Percentiles rank a stretch among this genome's conserved stretches.
Evolutionary conservation across 176 grass and related monocot genomes (phyloP).

Genomic region (Triticum dicoccoides): DNA sequence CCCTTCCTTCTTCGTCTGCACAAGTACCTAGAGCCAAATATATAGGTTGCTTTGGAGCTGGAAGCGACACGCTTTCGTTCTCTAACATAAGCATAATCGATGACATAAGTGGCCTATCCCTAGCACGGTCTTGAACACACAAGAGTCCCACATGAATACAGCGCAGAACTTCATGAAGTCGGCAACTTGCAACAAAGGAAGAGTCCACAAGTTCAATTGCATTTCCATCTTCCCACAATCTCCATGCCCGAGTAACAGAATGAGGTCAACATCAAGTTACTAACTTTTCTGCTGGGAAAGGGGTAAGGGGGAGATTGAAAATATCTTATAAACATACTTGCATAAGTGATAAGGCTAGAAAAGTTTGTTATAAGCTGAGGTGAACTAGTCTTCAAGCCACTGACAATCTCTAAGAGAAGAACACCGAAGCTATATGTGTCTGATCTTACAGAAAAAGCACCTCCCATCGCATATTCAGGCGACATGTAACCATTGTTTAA

Average conservation of each 20-base stretch:
- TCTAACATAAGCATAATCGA: neutral
- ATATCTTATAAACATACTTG: neutral
- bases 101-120: neutral
- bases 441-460: neutral
- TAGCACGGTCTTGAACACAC: neutral
- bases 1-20: neutral
- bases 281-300: too few species aligned
- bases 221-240: neutral
- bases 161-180: neutral
- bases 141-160: slow-evolving; percentile 2
- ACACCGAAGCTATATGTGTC: neutral
- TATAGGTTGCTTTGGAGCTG: neutral
- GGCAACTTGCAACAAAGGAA: neutral
- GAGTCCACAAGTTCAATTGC: neutral
- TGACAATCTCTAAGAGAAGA: neutral
- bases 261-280: neutral
- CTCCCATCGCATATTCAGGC: neutral
- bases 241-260: neutral
- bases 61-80: neutral
- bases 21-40: neutral
- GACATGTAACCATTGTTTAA: neutral
- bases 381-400: neutral
- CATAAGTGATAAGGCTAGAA: neutral
- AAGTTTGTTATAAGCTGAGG: neutral
- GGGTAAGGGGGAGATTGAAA: neutral